phyloP scores from a whole-genome alignment of 805 yeast species.

The Lipomyces lipofer region DNA sequence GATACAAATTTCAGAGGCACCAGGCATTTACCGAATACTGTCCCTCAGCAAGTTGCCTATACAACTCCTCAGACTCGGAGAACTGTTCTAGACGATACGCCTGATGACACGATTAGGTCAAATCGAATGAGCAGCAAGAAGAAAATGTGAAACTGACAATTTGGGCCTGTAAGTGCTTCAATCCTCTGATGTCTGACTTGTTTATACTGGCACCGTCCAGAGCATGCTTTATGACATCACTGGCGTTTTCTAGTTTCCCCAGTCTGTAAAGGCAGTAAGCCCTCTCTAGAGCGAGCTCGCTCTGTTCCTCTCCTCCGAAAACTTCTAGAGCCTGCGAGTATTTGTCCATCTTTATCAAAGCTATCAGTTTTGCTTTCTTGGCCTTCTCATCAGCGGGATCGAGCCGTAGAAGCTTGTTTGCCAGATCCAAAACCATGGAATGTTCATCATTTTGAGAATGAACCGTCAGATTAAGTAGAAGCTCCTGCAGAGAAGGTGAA shows the following conservation, averaged over 20 bases:
- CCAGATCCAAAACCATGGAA: constrained; percentile 40
- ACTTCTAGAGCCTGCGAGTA: constrained; percentile 52
- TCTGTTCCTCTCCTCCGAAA: constrained; percentile 38
- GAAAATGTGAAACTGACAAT: constrained; percentile 33
- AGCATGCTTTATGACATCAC: constrained; percentile 31
- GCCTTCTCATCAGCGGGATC: constrained; percentile 40
- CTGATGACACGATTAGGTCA: constrained; percentile 2
- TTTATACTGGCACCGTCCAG: constrained; percentile 4
- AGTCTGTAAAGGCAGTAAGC: constrained; percentile 63
- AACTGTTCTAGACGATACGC: constrained; percentile 51
- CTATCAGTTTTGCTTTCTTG: constrained; percentile 50
- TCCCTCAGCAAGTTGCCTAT: constrained; percentile 43
- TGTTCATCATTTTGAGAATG: constrained; percentile 43
- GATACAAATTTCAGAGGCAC: too few relatives aligned
- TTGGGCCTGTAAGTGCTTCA: constrained; percentile 56
- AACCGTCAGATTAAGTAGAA: constrained; percentile 43
- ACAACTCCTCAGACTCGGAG: constrained; percentile 47
- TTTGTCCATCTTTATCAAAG: constrained; percentile 60
- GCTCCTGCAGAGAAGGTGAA: constrained; percentile 25
- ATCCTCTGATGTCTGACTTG: constrained; percentile 38
- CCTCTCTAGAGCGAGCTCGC: constrained; percentile 44
- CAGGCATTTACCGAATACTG: constrained; percentile 22
- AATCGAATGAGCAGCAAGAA: neutral
- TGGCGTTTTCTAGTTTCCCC: constrained; percentile 45
- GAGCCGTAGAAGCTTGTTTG: constrained; percentile 36